A percentile compares a stretch with the other conserved stretches of the same genome.
Evolutionary conservation across 2,329 filamentous ascomycete genomes (phyloP).

Genomic region (Colletotrichum cereale): DNA sequence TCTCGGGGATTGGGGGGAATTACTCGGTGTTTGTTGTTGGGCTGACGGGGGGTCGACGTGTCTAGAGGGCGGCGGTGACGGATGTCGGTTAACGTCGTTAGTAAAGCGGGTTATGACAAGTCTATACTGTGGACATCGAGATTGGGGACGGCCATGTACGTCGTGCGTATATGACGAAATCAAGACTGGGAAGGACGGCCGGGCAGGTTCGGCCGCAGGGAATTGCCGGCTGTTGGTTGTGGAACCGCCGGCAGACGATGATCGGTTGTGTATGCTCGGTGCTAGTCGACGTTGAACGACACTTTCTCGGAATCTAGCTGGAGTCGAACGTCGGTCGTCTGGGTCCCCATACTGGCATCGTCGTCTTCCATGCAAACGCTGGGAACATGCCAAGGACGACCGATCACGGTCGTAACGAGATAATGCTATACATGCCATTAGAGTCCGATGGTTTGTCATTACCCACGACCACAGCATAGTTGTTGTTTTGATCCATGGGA

Average conservation of each 20-base stretch:
- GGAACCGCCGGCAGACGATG: too few relatives aligned
- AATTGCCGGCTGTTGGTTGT: neutral
- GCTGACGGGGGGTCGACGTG: neutral
- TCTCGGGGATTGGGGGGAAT: neutral
- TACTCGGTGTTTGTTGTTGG: neutral
- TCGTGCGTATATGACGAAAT: neutral
- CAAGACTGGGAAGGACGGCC: neutral
- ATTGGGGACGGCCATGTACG: neutral
- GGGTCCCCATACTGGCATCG: neutral
- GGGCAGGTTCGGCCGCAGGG: neutral
- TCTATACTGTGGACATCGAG: neutral
- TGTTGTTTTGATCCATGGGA: too few relatives aligned
- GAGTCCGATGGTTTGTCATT: too few relatives aligned
- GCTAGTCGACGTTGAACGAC: too few relatives aligned
- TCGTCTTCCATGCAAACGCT: too few relatives aligned
- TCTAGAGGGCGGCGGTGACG: neutral
- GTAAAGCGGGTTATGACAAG: neutral
- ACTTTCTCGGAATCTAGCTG: too few relatives aligned
- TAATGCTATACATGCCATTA: too few relatives aligned
- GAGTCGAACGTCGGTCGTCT: too few relatives aligned
- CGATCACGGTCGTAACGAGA: too few relatives aligned
- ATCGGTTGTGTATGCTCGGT: too few relatives aligned
- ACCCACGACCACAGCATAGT: too few relatives aligned
- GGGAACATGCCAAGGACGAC: too few relatives aligned
- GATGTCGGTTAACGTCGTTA: neutral